phyloP scores from a whole-genome alignment of 2,329 filamentous ascomycete species.

The Claviceps paspali region DNA sequence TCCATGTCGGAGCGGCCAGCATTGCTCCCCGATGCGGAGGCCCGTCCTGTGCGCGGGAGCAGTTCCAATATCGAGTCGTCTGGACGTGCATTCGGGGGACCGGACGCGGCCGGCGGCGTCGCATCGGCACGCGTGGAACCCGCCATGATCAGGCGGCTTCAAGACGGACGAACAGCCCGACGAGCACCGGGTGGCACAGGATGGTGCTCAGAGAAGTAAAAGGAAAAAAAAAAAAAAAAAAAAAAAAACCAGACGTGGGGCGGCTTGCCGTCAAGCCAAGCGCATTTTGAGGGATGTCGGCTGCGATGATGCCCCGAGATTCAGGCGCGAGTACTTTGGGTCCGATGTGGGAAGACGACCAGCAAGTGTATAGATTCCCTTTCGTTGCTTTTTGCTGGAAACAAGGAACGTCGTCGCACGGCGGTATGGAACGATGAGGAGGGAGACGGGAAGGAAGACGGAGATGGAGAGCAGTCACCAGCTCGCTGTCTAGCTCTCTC shows the following conservation, averaged over 20 bases:
- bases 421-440: no score
- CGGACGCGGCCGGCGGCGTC: neutral
- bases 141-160: neutral
- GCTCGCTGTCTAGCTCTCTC: no score
- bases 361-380: no score
- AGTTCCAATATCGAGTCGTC: conserved; percentile 7
- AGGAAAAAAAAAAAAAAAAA: neutral
- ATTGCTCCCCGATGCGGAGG: neutral
- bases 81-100: conserved; percentile 2
- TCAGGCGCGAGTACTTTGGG: neutral
- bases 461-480: no score
- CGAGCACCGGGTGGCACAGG: conserved; percentile 12
- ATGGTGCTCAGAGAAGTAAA: conserved; percentile 7
- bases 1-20: conserved; percentile 11
- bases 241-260: neutral
- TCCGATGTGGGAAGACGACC: no score
- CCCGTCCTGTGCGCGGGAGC: conserved; percentile 9
- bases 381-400: no score
- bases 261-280: conserved; percentile 22
- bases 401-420: no score
- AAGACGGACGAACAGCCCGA: conserved; percentile 5
- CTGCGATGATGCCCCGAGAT: neutral
- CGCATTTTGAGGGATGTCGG: conserved; percentile 14
- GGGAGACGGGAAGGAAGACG: no score
- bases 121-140: neutral